These are phyloP conservation scores for Sinapis alba DNA, from an alignment of 441 rosid genomes.

Conservation along the genomic window DNA sequence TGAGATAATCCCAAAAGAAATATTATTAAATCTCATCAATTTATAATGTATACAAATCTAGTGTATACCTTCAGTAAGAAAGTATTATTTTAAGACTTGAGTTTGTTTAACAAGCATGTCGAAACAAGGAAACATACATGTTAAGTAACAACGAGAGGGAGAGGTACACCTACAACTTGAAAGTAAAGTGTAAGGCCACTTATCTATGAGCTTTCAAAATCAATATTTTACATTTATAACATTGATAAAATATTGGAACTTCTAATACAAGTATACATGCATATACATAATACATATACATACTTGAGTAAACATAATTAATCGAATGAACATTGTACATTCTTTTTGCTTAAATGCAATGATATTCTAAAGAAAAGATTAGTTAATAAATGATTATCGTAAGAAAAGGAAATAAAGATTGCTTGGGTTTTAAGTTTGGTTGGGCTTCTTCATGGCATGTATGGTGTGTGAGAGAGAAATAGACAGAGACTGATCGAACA, in stretches of 20 bases:
- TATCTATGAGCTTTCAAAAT: not conserved
- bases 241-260: not conserved
- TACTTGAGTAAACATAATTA: conserved; percentile 10
- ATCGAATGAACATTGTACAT: not conserved
- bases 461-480: conserved; percentile 30
- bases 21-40: not conserved
- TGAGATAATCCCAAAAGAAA: not conserved
- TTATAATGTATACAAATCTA: conserved; percentile 16
- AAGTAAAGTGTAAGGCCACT: conserved; percentile 20
- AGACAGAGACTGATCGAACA: conserved; percentile 22
- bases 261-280: not conserved
- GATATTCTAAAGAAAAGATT: conserved; percentile 4
- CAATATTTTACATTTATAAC: conserved; percentile 2
- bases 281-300: not conserved
- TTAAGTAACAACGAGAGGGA: conserved; percentile 27
- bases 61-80: not conserved
- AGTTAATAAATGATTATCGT: conserved; percentile 7
- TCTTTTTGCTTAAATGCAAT: not conserved
- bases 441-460: conserved; percentile 30
- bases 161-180: conserved; percentile 36
- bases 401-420: conserved; percentile 33
- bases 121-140: conserved; percentile 28
- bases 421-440: conserved; percentile 70
- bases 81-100: not conserved
- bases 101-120: conserved; percentile 24